Evolutionary conservation across 2,329 filamentous ascomycete genomes (phyloP), one percentile per base, ranked within the genome.

Genomic region (Aspergillus fijiensis): DNA sequence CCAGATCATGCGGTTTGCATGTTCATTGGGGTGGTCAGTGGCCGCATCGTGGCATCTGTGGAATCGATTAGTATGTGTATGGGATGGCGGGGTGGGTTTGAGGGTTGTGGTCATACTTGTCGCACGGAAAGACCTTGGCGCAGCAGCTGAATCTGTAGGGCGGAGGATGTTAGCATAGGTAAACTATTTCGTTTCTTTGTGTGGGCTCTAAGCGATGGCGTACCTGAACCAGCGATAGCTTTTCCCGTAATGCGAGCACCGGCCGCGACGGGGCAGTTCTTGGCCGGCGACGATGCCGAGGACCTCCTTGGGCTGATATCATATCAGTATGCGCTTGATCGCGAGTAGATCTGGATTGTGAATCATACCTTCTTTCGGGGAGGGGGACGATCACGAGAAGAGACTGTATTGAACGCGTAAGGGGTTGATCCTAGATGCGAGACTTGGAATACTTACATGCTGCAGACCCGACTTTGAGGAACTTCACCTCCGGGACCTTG

Each of bases 1-100:
- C 80, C 90, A 94, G 39, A 94, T 86, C 90, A 95, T 95, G 52
- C 90, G 82, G 69, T 89, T 91, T 7, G 91, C 91, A 82, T 91
- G 91, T 77, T 95, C 91, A 65, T 90, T 88, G 7, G 84, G 79
- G 76, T 96, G 91, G 54, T 89, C 87, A 67, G 87, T 85, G 10
- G 78, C 82, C 16, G 79, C 82, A 72, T 95, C 90, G 70, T 96
- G 91, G 76, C 91, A 96, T 77, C 84, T 85, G 69, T 3, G 23
- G 39, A 16, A 1, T 25, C 21, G 19, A 50, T 65, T 50, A 66
- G 59, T 47, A 56, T 35, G 16, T 16, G 21, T 11, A 45, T 56
- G 27, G n/a, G 48, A 12, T 2, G 23, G 21, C 25, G 2, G 42
- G n/a, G 25, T 31, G 50, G 14, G 33, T 50, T n/a, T n/a, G n/a